Evolutionary conservation across 2,329 filamentous ascomycete species (phyloP), one percentile per base, ranked within the genome.

Genomic region (Aureobasidium vineae): DNA sequence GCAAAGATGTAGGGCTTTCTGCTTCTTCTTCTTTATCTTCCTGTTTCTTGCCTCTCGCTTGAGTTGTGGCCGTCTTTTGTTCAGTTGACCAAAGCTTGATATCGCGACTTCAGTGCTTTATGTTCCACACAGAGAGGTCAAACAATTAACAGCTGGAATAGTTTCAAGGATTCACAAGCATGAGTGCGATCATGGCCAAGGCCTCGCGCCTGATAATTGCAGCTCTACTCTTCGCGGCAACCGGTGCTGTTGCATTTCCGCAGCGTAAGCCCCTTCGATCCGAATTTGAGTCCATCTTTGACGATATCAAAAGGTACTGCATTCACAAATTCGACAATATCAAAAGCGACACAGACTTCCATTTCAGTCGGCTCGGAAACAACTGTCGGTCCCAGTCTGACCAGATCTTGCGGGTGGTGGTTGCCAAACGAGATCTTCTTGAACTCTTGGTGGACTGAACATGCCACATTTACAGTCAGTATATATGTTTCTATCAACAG

Each of bases 371-470:
- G 26, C 8, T 33, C 49, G 28, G 16, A n/a, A 19, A 52, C 47
- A 7, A 63, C 59, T 16, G 33, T 47, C 23, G 59, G 33, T 3
- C 45, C 59, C 3, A 63, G 47, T 15, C 45, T 63, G 1, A n/a
- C 59, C 7, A 50, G 45, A 52, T 52, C 45, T 36, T 63, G 59
- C 10, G 45, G 47, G 10, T 41, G 38, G 21, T 63, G 31, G 41
- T 52, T 50, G 19, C 59, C 59, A 6, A 31, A 23, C 23, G 59
- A 63, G 33, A 63, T 63, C 15, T 50, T 45, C 36, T 23, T 63
- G 15, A 52, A 63, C 5, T 63, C 59, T 2, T 63, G 59, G 59
- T 63, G 26, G n/a, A 63, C 59, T 6, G 33, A 63, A 31, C 45
- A 50, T 52, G 59, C 59, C 16, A 50, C 43, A 33, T 52, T 52